Conservation (phyloP, 2,329 filamentous ascomycete genomes). For the Davidsoniella neocaledoniae region DNA sequence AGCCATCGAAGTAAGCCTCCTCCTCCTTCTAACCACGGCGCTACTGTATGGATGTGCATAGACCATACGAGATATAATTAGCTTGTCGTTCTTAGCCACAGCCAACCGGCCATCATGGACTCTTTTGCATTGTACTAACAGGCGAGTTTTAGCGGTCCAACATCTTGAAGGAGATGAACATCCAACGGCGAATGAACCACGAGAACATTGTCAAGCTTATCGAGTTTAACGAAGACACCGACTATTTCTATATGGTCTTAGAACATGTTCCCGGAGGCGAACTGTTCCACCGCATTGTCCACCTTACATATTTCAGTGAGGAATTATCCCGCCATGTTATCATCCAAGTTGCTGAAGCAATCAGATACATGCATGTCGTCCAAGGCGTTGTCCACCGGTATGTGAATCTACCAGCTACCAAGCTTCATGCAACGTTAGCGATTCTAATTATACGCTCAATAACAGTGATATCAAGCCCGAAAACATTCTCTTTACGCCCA, state of each 20-base stretch:
- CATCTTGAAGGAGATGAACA: conserved; percentile 95
- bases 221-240: conserved; percentile 80
- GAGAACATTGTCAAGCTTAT: conserved; percentile 90
- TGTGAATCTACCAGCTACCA: conserved; percentile 19
- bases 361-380: conserved; percentile 84
- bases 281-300: conserved; percentile 95
- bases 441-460: too few relatives aligned
- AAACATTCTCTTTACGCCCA: conserved; percentile 85
- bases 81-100: too few relatives aligned
- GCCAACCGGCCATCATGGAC: too few relatives aligned
- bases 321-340: conserved; percentile 91
- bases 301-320: conserved; percentile 96
- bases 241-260: conserved; percentile 96
- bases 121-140: not conserved
- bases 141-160: conserved; percentile 60
- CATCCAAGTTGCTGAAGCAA: conserved; percentile 78
- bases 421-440: not conserved
- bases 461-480: conserved; percentile 92
- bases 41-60: conserved; percentile 19
- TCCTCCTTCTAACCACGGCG: not conserved
- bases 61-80: too few relatives aligned
- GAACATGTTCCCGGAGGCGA: conserved; percentile 92
- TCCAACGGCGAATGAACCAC: conserved; percentile 93
- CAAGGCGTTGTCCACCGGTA: conserved; percentile 95
- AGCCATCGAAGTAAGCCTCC: conserved; percentile 76